These are phyloP conservation scores for Citrus mangshanensis DNA, from an alignment of 345 rosid genomes.

Conservation along the genomic window DNA sequence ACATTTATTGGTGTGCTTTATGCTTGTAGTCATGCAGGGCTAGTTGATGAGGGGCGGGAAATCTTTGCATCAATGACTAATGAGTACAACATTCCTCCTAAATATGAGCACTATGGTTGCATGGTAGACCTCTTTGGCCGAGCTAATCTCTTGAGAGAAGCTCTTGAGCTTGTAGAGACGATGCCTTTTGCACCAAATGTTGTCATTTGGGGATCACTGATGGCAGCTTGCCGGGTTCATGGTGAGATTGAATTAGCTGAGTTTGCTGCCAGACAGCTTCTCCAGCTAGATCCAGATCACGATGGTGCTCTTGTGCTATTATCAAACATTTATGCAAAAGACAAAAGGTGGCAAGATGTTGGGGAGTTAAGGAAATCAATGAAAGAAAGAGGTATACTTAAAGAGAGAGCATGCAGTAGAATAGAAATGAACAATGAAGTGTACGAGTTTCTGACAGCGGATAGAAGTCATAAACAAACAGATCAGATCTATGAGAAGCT, in stretches of 20 bases:
- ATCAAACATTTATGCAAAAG: constrained; percentile 68
- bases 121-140: constrained; percentile 63
- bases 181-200: constrained; percentile 56
- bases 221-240: constrained; percentile 61
- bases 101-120: constrained; percentile 60
- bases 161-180: constrained; percentile 40
- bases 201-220: constrained; percentile 66
- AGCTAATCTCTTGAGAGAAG: constrained; percentile 45
- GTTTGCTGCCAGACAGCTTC: constrained; percentile 50
- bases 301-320: constrained; percentile 64
- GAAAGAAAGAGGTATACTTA: constrained; percentile 45
- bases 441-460: constrained; percentile 55
- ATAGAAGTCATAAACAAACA: constrained; percentile 41
- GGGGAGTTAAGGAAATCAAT: constrained; percentile 49
- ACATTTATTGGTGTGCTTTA: constrained; percentile 48
- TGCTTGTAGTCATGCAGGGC: constrained; percentile 66
- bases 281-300: constrained; percentile 52
- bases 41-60: constrained; percentile 53
- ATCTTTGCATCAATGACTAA: constrained; percentile 48
- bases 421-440: constrained; percentile 48
- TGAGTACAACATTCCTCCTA: constrained; percentile 40
- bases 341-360: constrained; percentile 59
- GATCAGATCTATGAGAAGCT: constrained; percentile 39
- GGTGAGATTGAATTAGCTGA: constrained; percentile 55
- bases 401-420: constrained; percentile 62